Conservation (phyloP, 192 early-diverging fungal species). For the Hyaloraphidium curvatum region DNA sequence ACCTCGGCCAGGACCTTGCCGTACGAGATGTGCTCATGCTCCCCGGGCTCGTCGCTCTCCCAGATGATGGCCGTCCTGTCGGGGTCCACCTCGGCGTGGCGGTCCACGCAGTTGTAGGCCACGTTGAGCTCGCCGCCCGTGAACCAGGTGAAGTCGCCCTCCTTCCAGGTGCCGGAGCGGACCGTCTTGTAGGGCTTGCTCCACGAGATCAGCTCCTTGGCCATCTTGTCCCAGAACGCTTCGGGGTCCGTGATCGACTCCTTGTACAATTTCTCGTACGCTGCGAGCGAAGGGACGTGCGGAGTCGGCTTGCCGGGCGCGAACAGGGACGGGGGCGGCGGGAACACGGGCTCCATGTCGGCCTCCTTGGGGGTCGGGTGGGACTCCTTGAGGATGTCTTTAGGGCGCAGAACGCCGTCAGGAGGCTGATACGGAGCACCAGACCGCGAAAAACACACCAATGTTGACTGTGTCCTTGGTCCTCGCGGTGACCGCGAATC, state of each 20-base stretch:
- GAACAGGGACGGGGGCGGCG: neutral
- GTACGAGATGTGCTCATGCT: constrained; percentile 61
- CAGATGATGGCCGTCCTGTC: constrained; percentile 35
- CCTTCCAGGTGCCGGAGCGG: constrained; percentile 44
- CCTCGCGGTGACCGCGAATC: too few species aligned
- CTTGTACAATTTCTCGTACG: constrained; percentile 66
- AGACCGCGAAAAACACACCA: too few species aligned
- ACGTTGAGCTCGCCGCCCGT: constrained; percentile 75
- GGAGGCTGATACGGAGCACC: too few species aligned
- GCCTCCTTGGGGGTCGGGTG: too few species aligned
- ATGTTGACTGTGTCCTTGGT: too few species aligned
- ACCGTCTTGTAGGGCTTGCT: constrained; percentile 55
- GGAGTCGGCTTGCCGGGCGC: neutral
- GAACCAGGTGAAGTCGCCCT: constrained; percentile 90
- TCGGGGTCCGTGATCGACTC: constrained; percentile 58
- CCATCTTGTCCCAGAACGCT: constrained; percentile 69
- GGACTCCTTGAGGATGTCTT: too few species aligned
- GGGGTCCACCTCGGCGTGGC: constrained; percentile 62
- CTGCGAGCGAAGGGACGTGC: constrained; percentile 13
- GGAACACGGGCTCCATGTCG: neutral
- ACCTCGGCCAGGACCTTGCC: constrained; percentile 63
- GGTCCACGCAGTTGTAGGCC: constrained; percentile 90
- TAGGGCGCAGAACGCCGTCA: too few species aligned
- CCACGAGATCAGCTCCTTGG: constrained; percentile 64
- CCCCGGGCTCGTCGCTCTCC: constrained; percentile 65